These are phyloP conservation scores for Agrocybe pediades DNA, from an alignment of 768 basidiomycete species.

Conservation along the genomic window DNA sequence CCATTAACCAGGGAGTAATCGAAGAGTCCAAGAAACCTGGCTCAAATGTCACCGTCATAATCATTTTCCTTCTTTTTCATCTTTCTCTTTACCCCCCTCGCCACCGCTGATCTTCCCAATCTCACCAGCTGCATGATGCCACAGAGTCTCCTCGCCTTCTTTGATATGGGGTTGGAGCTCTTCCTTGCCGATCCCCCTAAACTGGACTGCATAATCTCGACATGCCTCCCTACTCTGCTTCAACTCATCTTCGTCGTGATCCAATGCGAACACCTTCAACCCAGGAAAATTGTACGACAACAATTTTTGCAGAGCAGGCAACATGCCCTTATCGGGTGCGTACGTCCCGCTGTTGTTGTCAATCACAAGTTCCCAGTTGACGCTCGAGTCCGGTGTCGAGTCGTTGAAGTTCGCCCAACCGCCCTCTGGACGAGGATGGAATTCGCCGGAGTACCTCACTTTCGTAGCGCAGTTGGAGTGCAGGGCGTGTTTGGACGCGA, in stretches of 20 bases:
- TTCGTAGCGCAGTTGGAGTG: conserved; percentile 70
- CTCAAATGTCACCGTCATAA: no score
- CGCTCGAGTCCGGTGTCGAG: conserved; percentile 49
- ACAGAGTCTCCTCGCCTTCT: conserved; percentile 56
- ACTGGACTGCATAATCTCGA: conserved; percentile 60
- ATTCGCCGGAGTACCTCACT: conserved; percentile 79
- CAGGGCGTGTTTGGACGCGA: conserved; percentile 85
- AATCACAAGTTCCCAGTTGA: conserved; percentile 80
- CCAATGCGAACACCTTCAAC: conserved; percentile 55
- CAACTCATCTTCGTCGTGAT: conserved; percentile 56
- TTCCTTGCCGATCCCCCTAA: conserved; percentile 58
- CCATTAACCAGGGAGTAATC: no score
- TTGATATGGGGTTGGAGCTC: conserved; percentile 65
- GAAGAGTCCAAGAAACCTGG: no score
- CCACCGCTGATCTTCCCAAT: no score
- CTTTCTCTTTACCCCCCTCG: no score
- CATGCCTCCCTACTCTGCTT: conserved; percentile 66
- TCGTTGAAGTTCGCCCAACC: conserved; percentile 71
- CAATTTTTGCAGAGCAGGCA: conserved; percentile 61
- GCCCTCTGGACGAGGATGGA: conserved; percentile 71
- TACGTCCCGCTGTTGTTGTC: conserved; percentile 90
- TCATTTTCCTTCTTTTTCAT: no score
- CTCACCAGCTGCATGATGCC: conserved; percentile 16
- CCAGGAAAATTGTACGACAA: conserved; percentile 77
- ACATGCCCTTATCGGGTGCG: conserved; percentile 63